Evolutionary conservation across 352 stramenopile genomes (phyloP), one percentile per base, ranked within the genome.

Genomic region (Pythium angustatum): DNA sequence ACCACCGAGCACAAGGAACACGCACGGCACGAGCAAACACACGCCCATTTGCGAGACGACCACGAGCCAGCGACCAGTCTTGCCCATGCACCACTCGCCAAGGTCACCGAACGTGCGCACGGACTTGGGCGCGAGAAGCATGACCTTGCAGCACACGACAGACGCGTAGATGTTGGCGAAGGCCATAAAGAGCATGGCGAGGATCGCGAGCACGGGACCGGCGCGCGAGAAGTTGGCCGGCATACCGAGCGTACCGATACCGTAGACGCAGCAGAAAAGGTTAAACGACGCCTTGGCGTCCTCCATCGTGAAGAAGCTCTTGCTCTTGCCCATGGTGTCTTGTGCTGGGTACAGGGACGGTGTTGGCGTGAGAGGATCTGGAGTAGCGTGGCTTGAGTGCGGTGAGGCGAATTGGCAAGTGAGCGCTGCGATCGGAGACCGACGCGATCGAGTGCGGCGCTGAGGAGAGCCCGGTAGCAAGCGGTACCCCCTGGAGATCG

Each of bases 231-330:
- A 90, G 63, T 90, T 90, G 26, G 67, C 77, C 0, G 81, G 78
- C 76, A 90, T 85, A 43, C 81, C 78, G 38, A 90, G 76, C 15
- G 81, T 88, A 24, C 81, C 81, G 34, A 90, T 79, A 31, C 80
- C 80, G 58, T 79, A 88, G 51, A 88, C 79, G 27, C 71, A 79
- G 64, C 79, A 88, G 63, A 81, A 81, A 62, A 87, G 73, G 55
- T 81, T 85, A 66, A 83, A 83, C 10, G 73, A 60, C 7, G 66
- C 67, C 62, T 87, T 88, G 52, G 65, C 52, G 62, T 88, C 79
- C 66, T 88, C 79, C n/a, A 54, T n/a, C 11, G 77, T 85, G 65
- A 88, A 76, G 51, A 76, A 77, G 38, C 38, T 45, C 21, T 66
- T 72, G 36, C 36, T 50, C 64, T 71, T 24, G 22, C 40, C 44